Conservation (phyloP, 164 flowering plant genomes). For the Cinnamomum micranthum region DNA sequence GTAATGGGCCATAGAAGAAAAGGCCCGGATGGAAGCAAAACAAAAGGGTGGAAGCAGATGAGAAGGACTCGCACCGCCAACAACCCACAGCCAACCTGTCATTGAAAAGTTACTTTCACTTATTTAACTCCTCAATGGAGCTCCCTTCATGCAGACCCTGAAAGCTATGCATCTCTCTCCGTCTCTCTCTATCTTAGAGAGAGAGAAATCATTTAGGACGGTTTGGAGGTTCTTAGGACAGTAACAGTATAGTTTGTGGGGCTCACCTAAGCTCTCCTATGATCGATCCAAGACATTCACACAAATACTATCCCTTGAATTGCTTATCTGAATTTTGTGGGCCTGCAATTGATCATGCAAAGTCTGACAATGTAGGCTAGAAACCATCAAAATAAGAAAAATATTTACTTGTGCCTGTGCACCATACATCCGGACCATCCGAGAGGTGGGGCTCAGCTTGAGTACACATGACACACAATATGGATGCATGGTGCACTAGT, state of each 20-base stretch:
- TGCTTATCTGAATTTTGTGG: not conserved
- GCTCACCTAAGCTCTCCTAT: not conserved
- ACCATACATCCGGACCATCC: too few relatives aligned
- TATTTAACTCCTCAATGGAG: constrained; percentile 34
- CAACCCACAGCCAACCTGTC: constrained; percentile 51
- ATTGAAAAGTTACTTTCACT: constrained; percentile 49
- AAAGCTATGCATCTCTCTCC: constrained; percentile 41
- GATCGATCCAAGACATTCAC: not conserved
- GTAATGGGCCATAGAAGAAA: not conserved
- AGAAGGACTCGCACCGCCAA: not conserved
- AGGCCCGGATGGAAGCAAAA: not conserved
- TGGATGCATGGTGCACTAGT: not conserved
- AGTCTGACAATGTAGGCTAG: constrained; percentile 9
- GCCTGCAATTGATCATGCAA: not conserved
- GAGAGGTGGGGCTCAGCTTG: too few relatives aligned
- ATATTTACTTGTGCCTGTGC: too few relatives aligned
- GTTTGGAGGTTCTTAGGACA: too few relatives aligned
- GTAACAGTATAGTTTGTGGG: not conserved
- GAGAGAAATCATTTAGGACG: too few relatives aligned
- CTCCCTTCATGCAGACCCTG: constrained; percentile 40
- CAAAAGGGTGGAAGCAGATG: not conserved
- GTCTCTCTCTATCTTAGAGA: not conserved
- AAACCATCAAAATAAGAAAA: not conserved
- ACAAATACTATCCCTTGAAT: not conserved
- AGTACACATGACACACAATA: too few relatives aligned